Conservation (phyloP, 805 yeast genomes). For the Lipomyces mesembrius region DNA sequence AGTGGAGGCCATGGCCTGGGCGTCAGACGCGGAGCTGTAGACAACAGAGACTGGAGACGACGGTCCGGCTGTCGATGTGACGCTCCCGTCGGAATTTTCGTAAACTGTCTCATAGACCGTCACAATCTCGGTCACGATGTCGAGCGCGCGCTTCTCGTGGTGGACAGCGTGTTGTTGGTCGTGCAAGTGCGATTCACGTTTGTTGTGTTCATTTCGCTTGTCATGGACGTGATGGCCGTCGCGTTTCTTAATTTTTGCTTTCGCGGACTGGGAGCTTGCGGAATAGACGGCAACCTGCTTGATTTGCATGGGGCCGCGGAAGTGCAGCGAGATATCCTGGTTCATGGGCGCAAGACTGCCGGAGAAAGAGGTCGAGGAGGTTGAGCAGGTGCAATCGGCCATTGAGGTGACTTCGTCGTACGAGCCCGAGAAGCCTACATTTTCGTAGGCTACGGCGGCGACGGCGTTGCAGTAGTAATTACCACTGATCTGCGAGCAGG, state of each 20-base stretch:
- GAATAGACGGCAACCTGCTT: slow-evolving; percentile 89
- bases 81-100: slow-evolving; percentile 36
- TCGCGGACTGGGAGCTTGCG: slow-evolving; percentile 52
- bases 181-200: slow-evolving; percentile 53
- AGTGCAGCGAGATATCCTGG: slow-evolving; percentile 85
- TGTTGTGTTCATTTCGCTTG: slow-evolving; percentile 36
- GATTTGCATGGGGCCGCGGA: slow-evolving; percentile 85
- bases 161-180: slow-evolving; percentile 48
- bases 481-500: slow-evolving; percentile 50
- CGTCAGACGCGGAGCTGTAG: slow-evolving; percentile 23
- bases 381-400: slow-evolving; percentile 73
- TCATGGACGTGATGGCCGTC: slow-evolving; percentile 29
- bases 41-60: slow-evolving; percentile 24
- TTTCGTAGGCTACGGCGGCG: slow-evolving; percentile 65
- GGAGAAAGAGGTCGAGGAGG: slow-evolving; percentile 58
- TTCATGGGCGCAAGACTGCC: slow-evolving; percentile 80
- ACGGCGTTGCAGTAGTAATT: slow-evolving; percentile 83
- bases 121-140: slow-evolving; percentile 75
- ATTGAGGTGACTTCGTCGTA: slow-evolving; percentile 79
- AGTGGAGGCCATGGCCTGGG: slow-evolving; percentile 22
- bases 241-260: slow-evolving; percentile 31
- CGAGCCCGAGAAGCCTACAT: slow-evolving; percentile 84
- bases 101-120: slow-evolving; percentile 56
- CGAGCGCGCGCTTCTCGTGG: slow-evolving; percentile 63
- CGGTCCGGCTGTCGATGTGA: slow-evolving; percentile 42